phyloP scores from a whole-genome alignment of 2,329 filamentous ascomycete genomes.

The Botrytis deweyae region DNA sequence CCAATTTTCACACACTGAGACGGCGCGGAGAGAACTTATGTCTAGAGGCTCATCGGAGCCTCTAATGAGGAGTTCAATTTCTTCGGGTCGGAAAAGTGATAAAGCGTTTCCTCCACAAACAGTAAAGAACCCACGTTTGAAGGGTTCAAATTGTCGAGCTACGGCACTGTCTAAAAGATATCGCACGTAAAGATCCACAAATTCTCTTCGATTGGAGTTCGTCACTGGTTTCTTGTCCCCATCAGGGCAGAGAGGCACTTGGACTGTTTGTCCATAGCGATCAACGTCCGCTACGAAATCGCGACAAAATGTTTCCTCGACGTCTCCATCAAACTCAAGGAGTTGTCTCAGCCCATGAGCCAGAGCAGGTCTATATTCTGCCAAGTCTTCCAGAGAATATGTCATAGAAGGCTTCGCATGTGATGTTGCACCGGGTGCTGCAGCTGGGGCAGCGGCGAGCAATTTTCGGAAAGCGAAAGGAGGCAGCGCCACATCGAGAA shows the following conservation, averaged over 20 bases:
- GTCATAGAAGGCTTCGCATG: constrained; percentile 63
- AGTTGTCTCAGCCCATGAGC: constrained; percentile 74
- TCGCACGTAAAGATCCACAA: constrained; percentile 79
- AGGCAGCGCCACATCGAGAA: constrained; percentile 82
- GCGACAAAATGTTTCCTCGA: constrained; percentile 74
- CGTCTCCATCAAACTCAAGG: constrained; percentile 80
- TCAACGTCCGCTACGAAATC: constrained; percentile 79
- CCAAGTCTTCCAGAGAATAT: constrained; percentile 77
- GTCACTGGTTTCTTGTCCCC: constrained; percentile 76
- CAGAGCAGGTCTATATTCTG: constrained; percentile 74
- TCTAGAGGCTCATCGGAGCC: constrained; percentile 84
- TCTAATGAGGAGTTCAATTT: constrained; percentile 83
- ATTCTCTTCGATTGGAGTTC: constrained; percentile 80
- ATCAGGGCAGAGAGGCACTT: constrained; percentile 69
- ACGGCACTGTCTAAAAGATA: constrained; percentile 79
- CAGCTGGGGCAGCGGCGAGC: constrained; percentile 69
- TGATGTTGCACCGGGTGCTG: constrained; percentile 53
- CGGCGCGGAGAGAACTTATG: constrained; percentile 70
- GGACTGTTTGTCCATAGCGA: constrained; percentile 67
- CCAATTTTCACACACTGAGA: constrained; percentile 84
- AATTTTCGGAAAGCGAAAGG: constrained; percentile 89
- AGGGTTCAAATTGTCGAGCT: constrained; percentile 82
- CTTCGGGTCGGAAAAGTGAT: constrained; percentile 82
- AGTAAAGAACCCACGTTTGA: constrained; percentile 90
- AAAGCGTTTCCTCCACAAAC: constrained; percentile 87